Evolutionary conservation across 805 yeast species (phyloP).

Genomic region (Candida xyloterini): DNA sequence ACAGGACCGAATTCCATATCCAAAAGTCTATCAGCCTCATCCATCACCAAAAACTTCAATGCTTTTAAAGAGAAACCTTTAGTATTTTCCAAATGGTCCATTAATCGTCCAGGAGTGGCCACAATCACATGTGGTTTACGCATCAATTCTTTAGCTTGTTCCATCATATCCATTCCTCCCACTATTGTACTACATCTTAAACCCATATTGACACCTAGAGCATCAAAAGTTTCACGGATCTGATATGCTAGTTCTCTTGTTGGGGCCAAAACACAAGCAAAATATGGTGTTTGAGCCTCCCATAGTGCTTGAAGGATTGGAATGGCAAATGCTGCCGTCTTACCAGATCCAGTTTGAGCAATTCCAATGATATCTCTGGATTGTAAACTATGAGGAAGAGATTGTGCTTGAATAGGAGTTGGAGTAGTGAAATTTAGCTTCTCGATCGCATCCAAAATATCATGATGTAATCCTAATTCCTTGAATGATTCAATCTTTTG

Average conservation of each 20-base stretch:
- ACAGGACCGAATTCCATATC: constrained; percentile 98
- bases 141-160: constrained; percentile 90
- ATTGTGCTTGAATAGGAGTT: constrained; percentile 89
- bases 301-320: constrained; percentile 90
- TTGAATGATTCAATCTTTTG: constrained; percentile 36
- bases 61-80: constrained; percentile 82
- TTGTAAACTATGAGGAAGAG: constrained; percentile 86
- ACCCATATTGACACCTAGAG: constrained; percentile 89
- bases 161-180: constrained; percentile 99
- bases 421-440: constrained; percentile 74
- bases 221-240: constrained; percentile 93
- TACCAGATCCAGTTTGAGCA: constrained; percentile 98
- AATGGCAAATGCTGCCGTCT: constrained; percentile 97
- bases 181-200: constrained; percentile 85
- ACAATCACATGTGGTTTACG: constrained; percentile 91
- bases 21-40: constrained; percentile 92
- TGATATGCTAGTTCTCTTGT: constrained; percentile 84
- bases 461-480: constrained; percentile 68
- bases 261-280: constrained; percentile 84
- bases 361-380: constrained; percentile 94
- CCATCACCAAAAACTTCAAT: constrained; percentile 83
- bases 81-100: constrained; percentile 92
- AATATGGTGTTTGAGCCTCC: constrained; percentile 85
- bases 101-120: constrained; percentile 86
- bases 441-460: constrained; percentile 75